Base-by-base conservation (phyloP, 768 basidiomycete species). In the Wakefieldia striispora region DNA sequence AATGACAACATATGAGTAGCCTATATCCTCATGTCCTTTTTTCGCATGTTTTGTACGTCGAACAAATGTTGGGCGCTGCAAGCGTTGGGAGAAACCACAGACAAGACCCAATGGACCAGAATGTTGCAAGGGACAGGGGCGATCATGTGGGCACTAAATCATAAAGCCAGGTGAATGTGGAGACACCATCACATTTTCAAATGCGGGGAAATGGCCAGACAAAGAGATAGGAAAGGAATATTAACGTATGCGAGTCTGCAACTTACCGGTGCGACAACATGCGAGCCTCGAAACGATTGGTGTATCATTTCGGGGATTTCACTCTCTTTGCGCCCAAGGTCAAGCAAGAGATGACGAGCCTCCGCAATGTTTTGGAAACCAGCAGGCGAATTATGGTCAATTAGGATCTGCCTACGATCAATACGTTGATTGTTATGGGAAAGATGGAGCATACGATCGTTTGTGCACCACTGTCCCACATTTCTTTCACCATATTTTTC, bases 381-480 rank as follows among this genome's bases (percentile, higher is more conserved):
- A 40, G 74, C 71, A 21, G 74, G 75, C 6, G 84, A 86, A 39
- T 80, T 85, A 49, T 93, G 86, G 65, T 99, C 97, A 51, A 97
- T 84, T 38, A 99, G 72, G 45, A 95, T 74, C 90, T 93, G 56
- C 31, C 39, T 51, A 54, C 19, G 31, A 55, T 65, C 29, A 55
- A 43, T 37, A 43, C 24, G 47, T 45, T 48, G 16, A 17, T 52
- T 39, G n/a, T 24, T 44, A 14, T 16, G 13, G 14, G 16, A 14
- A 47, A 33, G 23, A 34, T 43, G 36, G 12, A 4, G 43, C 41
- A 49, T 57, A 94, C 90, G 41, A 97, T 83, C 20, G 83, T 80
- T 61, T 88, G 82, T 19, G 93, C 93, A 38, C 91, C 92, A 59
- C 91, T 91, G 40, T 88, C 79, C 94, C 94, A 97, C 77, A 97